These are phyloP conservation scores for Citrus mangshanensis DNA, from an alignment of 345 rosid genomes.

Conservation along the genomic window DNA sequence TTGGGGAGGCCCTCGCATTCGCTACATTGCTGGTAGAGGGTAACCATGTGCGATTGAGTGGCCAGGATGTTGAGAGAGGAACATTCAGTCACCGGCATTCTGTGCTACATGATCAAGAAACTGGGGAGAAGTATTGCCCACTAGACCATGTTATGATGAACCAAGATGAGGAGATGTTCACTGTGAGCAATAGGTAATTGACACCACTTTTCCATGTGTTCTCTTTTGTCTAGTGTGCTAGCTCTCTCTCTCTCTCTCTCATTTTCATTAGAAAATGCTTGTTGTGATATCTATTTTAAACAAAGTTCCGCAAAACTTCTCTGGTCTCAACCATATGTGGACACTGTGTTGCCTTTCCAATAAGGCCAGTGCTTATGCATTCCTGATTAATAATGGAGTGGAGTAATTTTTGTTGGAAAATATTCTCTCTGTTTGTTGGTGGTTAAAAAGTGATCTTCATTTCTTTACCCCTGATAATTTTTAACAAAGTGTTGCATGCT, in stretches of 20 bases:
- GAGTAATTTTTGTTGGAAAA: not conserved
- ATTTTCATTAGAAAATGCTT: not conserved
- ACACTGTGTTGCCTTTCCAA: not conserved
- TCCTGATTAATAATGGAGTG: not conserved
- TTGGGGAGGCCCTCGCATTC: conserved; percentile 79
- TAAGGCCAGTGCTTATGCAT: not conserved
- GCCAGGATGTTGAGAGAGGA: conserved; percentile 92
- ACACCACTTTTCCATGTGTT: not conserved
- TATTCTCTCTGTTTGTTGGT: not conserved
- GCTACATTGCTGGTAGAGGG: conserved; percentile 82
- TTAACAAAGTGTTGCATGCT: not conserved
- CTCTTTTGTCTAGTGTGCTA: not conserved
- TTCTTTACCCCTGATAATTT: not conserved
- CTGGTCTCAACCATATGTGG: not conserved
- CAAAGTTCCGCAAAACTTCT: not conserved
- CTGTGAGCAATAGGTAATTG: conserved; percentile 77
- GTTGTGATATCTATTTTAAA: not conserved
- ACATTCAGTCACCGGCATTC: conserved; percentile 83
- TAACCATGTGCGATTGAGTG: conserved; percentile 85
- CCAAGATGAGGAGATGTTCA: conserved; percentile 79
- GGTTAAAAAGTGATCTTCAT: not conserved
- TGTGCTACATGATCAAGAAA: conserved; percentile 73
- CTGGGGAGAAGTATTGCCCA: conserved; percentile 73
- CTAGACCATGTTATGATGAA: conserved; percentile 64
- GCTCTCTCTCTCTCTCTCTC: not conserved